These are phyloP conservation scores for Clonostachys rosea DNA, from an alignment of 2,329 filamentous ascomycete genomes.

Conservation along the genomic window DNA sequence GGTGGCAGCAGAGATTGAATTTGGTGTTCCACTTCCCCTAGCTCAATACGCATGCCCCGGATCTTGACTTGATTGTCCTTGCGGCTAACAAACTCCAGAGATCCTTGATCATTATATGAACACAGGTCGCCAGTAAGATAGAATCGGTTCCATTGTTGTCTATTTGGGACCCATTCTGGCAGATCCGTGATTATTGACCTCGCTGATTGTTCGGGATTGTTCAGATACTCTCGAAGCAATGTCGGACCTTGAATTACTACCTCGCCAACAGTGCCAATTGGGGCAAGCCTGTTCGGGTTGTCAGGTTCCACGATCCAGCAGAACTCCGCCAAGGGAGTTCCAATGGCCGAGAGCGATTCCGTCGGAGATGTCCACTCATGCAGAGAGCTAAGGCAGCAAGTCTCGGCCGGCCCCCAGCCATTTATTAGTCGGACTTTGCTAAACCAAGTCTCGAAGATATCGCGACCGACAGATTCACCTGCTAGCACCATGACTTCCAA, in stretches of 20 bases:
- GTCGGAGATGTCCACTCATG: conserved; percentile 2
- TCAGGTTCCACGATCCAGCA: conserved; percentile 15
- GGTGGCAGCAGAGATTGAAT: not conserved
- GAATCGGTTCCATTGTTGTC: conserved; percentile 23
- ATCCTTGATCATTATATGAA: not conserved
- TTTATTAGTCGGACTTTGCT: not conserved
- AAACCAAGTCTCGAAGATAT: conserved; percentile 2
- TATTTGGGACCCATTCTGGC: not conserved
- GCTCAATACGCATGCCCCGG: not conserved
- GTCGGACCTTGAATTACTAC: conserved; percentile 36
- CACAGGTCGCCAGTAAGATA: not conserved
- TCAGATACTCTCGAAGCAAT: conserved; percentile 43
- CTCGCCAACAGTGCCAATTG: conserved; percentile 31
- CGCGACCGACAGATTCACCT: conserved; percentile 5
- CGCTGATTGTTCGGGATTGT: conserved; percentile 21
- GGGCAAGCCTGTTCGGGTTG: conserved; percentile 10
- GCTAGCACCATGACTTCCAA: conserved; percentile 4
- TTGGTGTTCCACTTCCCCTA: not conserved
- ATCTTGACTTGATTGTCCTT: not conserved
- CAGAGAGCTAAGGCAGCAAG: conserved; percentile 3
- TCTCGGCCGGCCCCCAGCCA: conserved; percentile 5
- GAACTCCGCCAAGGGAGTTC: conserved; percentile 1
- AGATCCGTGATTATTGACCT: conserved; percentile 23
- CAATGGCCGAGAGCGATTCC: conserved; percentile 2
- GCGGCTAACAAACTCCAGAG: not conserved